These are phyloP conservation scores for Cordia subcordata DNA, from an alignment of 257 asterid genomes.

Conservation along the genomic window DNA sequence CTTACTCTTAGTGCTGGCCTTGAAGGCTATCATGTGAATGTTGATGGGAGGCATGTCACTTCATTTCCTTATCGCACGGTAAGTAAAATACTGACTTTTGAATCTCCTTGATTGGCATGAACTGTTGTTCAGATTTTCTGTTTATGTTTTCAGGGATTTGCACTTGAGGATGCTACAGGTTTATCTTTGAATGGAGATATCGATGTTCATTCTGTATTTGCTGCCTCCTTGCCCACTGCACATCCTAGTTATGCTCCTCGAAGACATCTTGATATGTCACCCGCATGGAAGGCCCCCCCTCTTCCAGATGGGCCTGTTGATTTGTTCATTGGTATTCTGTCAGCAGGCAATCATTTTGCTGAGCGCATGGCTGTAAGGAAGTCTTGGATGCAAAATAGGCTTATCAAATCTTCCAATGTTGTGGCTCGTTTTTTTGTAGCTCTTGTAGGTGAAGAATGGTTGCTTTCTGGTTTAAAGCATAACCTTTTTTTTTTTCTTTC, in stretches of 20 bases:
- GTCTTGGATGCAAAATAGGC: constrained; percentile 90
- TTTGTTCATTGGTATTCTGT: constrained; percentile 84
- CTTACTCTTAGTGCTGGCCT: constrained; percentile 94
- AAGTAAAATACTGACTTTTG: constrained; percentile 22
- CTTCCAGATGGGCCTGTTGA: constrained; percentile 53
- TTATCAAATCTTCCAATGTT: constrained; percentile 61
- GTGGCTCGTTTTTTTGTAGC: constrained; percentile 95
- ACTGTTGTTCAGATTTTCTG: constrained; percentile 9
- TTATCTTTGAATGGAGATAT: constrained; percentile 73
- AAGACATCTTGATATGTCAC: constrained; percentile 79
- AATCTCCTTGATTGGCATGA: not conserved
- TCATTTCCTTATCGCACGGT: constrained; percentile 95
- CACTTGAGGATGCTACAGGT: constrained; percentile 97
- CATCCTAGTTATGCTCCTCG: constrained; percentile 95
- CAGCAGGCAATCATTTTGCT: constrained; percentile 96
- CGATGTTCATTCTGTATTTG: constrained; percentile 66
- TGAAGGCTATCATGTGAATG: constrained; percentile 85
- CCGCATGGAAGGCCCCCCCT: constrained; percentile 80
- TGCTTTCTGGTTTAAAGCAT: not conserved
- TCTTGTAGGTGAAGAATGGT: constrained; percentile 48
- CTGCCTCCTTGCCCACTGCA: constrained; percentile 84
- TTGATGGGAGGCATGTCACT: constrained; percentile 92
- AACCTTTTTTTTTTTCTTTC: not conserved
- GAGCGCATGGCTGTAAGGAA: constrained; percentile 94
- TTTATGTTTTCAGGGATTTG: constrained; percentile 58